Base-by-base conservation (phyloP, 1,284 basidiomycete genomes). In the Trichosporon ovoides region DNA sequence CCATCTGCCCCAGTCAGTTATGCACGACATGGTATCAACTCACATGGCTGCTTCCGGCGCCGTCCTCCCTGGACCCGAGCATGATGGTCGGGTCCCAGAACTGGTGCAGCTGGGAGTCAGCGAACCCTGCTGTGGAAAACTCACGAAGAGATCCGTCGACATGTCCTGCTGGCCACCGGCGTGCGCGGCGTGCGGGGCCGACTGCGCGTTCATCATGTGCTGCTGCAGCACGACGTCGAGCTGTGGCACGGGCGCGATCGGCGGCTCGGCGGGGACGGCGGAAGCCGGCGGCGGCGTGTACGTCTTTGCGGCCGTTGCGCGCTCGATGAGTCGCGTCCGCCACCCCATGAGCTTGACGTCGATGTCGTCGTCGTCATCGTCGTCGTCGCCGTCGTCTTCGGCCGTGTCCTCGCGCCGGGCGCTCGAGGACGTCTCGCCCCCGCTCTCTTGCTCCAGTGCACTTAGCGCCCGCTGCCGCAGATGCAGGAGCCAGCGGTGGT, bases 51-150 rank as follows among this genome's bases (percentile, higher is more conserved):
- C 19, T 36, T 10, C 18, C 18, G 14, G 14, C 16, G 40, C 19
- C 10, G 49, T 51, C 58, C 14, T 63, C 52, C 22, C 59, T 28
- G 34, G 52, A 43, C 43, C 60, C 59, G 31, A 60, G 56, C 11
- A 64, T 55, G 20, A 54, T 57, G 28, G 57, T 61, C 5, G 62
- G 62, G 67, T 75, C 55, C 70, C 63, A 61, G 72, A 75, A 58
- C 69, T 74, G 57, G 66, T 73, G 62, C 66, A 75, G 56, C 59
- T 71, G 38, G 66, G 56, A 55, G 66, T 68, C 9, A 66, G 64
- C 11, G 19, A 14, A 28, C 5, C 13, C 28, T 10, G 16, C n/a
- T 7, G 14, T 7, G 9, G 7, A 3, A 9, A 33, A 31, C 38
- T 43, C 33, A 54, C 38, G 10, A 54, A 54, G 40, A 54, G 40